Evolutionary conservation across 345 rosid species (phyloP), one percentile per base, ranked within the genome.

Genomic region (Camelina neglecta): DNA sequence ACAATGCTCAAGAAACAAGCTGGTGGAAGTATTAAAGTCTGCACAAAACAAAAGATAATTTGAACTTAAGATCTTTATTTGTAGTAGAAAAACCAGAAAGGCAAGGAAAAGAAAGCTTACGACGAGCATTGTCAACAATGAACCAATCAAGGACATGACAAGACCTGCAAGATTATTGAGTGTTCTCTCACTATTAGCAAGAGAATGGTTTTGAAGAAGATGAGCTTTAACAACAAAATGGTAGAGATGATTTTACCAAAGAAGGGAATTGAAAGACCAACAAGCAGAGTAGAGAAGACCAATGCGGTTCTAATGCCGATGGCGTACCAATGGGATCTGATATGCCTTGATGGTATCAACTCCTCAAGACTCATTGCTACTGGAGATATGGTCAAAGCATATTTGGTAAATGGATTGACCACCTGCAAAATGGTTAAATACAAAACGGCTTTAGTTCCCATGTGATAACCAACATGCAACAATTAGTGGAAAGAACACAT

Each of bases 351-450:
- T 56, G 98, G 97, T 72, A 94, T 86, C 85, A 94, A 71, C 65
- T 94, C 98, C 78, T 94, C 98, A 36, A 94, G 89, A 80, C 98
- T 87, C 91, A 94, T 62, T 57, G 98, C 98, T 58, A 94, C 98
- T 0, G 98, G 98, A 47, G 97, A 88, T 54, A 94, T 77, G 45
- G 98, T 94, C 79, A 94, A 83, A 60, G 98, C 98, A 84, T 91
- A 94, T 88, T 94, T 94, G 82, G 98, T 92, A 74, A 94, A 90
- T 54, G 98, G 98, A 72, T 92, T 94, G 10, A 94, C 94, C 6
- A 94, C 96, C 97, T 93, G 93, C 75, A 12, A 75, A 75, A 76
- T 3, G 42, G 11, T 26, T 20, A 6, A 8, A 50, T 3, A 51
- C 8, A 29, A 60, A 63, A 29, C 18, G 12, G 5, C 60, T 45